These are phyloP conservation scores for Amanita pseudoporphyria DNA, from an alignment of 768 basidiomycete species.

Conservation along the genomic window DNA sequence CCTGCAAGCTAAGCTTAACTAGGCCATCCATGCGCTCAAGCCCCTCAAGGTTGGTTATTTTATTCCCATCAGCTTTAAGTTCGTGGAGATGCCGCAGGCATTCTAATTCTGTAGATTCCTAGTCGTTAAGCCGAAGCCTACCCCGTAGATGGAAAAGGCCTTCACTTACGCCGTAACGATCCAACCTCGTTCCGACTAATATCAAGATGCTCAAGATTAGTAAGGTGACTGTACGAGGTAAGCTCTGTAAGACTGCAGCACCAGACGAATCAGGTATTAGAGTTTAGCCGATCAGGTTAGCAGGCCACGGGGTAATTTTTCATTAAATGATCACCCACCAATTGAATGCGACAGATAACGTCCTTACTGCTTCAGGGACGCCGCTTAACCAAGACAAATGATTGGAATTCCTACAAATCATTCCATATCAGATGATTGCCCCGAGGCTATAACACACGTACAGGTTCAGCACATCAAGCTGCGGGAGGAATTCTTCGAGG, in stretches of 20 bases:
- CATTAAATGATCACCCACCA: conserved; percentile 35
- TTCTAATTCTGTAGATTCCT: conserved; percentile 51
- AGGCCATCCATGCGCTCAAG: conserved; percentile 74
- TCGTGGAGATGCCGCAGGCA: conserved; percentile 83
- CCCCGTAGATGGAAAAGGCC: conserved; percentile 3
- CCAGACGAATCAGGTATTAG: conserved; percentile 6
- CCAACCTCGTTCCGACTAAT: conserved; percentile 87
- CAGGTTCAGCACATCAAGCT: conserved; percentile 67
- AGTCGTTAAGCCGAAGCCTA: conserved; percentile 3
- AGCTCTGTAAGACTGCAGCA: conserved; percentile 63
- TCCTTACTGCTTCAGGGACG: conserved; percentile 60
- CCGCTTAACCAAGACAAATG: conserved; percentile 75
- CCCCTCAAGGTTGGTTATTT: conserved; percentile 63
- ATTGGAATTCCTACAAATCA: conserved; percentile 51
- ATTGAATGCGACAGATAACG: conserved; percentile 70
- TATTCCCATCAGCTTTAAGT: conserved; percentile 83
- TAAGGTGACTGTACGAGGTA: conserved; percentile 82
- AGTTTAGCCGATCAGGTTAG: conserved; percentile 8
- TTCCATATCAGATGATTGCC: conserved; percentile 8
- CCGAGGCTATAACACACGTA: conserved; percentile 26
- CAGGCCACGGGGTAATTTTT: conserved; percentile 4
- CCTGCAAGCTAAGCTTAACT: conserved; percentile 72
- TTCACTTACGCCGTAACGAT: conserved; percentile 69
- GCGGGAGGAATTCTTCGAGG: conserved; percentile 83
- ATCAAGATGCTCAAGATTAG: conserved; percentile 82